Base-by-base conservation (phyloP, 2,329 filamentous ascomycete genomes). In the Hypocreales sp. region DNA sequence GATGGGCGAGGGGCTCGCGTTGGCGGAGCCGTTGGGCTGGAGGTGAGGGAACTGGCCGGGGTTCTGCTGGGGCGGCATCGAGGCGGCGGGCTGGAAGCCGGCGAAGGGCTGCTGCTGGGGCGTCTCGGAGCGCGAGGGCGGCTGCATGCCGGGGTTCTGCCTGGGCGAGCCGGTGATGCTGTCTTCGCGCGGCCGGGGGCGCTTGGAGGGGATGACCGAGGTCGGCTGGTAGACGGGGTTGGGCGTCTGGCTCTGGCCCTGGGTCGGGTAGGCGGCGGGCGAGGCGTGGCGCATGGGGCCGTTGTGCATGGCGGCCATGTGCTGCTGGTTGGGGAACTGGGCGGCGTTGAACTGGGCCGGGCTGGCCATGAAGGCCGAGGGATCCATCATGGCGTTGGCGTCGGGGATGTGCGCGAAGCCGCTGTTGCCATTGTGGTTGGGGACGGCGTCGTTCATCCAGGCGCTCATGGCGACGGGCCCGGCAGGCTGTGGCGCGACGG, bases 1-100 rank as follows among this genome's bases (percentile, higher is more conserved):
- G 35, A 92, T 87, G 16, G 90, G 90, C 6, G 90, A 95, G 8
- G 87, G 87, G 21, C 83, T 93, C 34, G 82, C 79, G 50, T 84
- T 90, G 27, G 73, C 67, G 4, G 83, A 84, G 27, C 77, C 76
- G 43, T 80, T 78, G 38, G 79, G 72, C 44, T 83, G 79, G 30
- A 92, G 67, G 55, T 93, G 86, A 35, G 82, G 73, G 48, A 87
- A 92, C 45, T 78, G 76, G 22, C 60, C 58, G 27, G 72, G 67
- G 37, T 68, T 69, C 46, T 69, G 70, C 43, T 65, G 67, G 26
- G 63, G 62, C 19, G 20, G 14, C 50, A 75, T 73, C 35, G 60
- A 58, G 42, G 67, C 58, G 41, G 67, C 69, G 33, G 64, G 67
- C 46, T 76, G 79, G 50, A 77, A 87, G 38, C 72, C 72, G 16